Evolutionary conservation across 306 rosid genomes (phyloP), one percentile per base, ranked within the genome.

Genomic region (Castanea crenata): DNA sequence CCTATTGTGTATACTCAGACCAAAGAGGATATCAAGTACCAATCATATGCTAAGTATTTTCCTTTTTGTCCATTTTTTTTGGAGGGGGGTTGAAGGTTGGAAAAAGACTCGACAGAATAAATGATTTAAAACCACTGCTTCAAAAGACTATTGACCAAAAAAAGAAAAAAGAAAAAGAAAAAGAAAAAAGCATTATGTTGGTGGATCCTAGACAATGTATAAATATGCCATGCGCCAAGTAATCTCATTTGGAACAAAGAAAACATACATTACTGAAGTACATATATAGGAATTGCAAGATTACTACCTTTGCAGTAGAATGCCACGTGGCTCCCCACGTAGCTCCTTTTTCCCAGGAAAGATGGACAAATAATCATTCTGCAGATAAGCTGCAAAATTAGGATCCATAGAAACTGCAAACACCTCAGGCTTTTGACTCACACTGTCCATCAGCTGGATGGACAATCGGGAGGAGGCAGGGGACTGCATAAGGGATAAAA

Each of bases 371-470:
- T 87, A 91, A 70, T 96, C 98, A 64, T 86, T 88, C 78, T 90
- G 87, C 80, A 96, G 90, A 85, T 96, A 96, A 78, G 86, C 86
- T n/a, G 96, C 87, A 89, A 96, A 96, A 77, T 89, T 86, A 4
- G 99, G 99, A 75, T 96, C 99, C 84, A 96, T 76, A 19, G 99
- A 89, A 76, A 96, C 94, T 12, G 99, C 97, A 77, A 85, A 87
- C 65, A 88, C 84, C 85, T 93, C 99, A 4, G 99, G 97, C 83
- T 93, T 96, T 84, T 96, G 98, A 75, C 81, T 87, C 85, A 88
- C 77, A 49, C 78, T 87, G 89, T 93, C 98, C 99, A 96, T 96
- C 81, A 96, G 89, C 90, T 96, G 99, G 84, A 91, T 87, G 63
- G 92, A 90, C 41, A 91, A 71, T 46, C 79, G 86, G 15, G 85